Conservation (phyloP, 202 grass and related monocot species). For the Setaria viridis region DNA sequence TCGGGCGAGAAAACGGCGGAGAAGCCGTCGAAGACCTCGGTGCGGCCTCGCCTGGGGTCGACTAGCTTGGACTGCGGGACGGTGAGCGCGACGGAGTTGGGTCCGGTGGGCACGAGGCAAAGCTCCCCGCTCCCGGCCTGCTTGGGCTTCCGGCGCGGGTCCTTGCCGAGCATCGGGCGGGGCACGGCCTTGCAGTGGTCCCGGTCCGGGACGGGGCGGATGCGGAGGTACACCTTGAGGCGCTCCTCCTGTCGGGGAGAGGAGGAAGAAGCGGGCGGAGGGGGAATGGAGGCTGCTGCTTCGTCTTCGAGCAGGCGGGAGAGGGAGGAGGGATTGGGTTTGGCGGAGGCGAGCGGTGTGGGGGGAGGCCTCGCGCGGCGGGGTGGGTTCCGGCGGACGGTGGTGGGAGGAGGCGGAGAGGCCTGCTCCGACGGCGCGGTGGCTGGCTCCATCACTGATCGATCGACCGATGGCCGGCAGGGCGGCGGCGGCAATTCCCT, state of each 20-base stretch:
- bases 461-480: background rate
- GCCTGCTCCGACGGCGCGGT: conserved; percentile 6
- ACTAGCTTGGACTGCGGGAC: conserved; percentile 64
- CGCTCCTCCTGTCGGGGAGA: conserved; percentile 19
- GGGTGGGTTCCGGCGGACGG: conserved; percentile 69
- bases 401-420: conserved; percentile 58
- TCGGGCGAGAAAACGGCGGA: conserved; percentile 72
- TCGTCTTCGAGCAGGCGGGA: conserved; percentile 46
- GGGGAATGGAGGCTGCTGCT: background rate
- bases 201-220: conserved; percentile 58
- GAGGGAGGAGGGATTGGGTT: conserved; percentile 31
- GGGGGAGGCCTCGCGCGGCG: conserved; percentile 57
- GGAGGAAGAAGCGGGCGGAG: conserved; percentile 10
- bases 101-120: conserved; percentile 64
- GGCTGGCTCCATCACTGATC: conserved; percentile 36
- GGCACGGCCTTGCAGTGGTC: conserved; percentile 24
- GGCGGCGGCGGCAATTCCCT: background rate
- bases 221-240: conserved; percentile 85
- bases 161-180: conserved; percentile 40
- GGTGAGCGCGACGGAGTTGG: conserved; percentile 73
- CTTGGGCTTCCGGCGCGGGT: conserved; percentile 47
- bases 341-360: conserved; percentile 32
- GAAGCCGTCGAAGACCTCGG: conserved; percentile 85
- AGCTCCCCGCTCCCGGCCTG: background rate
- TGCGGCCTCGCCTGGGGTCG: conserved; percentile 66